phyloP scores from a whole-genome alignment of 2,329 filamentous ascomycete species.

The Gaeumannomyces tritici region DNA sequence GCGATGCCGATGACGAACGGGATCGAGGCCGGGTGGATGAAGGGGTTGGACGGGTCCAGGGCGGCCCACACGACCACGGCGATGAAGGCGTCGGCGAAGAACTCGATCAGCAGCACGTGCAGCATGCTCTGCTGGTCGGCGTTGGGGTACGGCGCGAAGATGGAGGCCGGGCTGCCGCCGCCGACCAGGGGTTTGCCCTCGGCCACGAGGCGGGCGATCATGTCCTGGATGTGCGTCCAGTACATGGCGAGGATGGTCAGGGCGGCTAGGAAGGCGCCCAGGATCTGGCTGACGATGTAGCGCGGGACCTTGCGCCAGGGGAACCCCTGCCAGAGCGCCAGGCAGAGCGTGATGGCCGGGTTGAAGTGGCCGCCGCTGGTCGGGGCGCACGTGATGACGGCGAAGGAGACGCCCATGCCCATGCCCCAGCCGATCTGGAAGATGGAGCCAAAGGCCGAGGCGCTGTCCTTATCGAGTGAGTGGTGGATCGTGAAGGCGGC shows the following conservation, averaged over 20 bases:
- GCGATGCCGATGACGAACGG: conserved; percentile 47
- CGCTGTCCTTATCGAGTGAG: conserved; percentile 20
- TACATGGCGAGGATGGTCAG: conserved; percentile 47
- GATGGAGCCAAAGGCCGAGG: conserved; percentile 30
- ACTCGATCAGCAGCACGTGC: conserved; percentile 48
- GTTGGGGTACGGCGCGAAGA: conserved; percentile 44
- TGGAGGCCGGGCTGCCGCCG: conserved; percentile 38
- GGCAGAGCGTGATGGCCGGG: conserved; percentile 35
- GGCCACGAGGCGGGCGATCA: conserved; percentile 18
- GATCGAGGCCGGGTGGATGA: conserved; percentile 34
- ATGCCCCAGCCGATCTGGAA: conserved; percentile 48
- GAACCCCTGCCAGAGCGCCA: conserved; percentile 45
- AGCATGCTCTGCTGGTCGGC: conserved; percentile 40
- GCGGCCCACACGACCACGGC: conserved; percentile 47
- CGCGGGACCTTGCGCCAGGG: conserved; percentile 47
- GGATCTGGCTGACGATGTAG: conserved; percentile 47
- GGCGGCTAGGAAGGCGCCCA: conserved; percentile 45
- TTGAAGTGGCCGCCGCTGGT: conserved; percentile 45
- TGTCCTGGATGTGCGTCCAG: conserved; percentile 31
- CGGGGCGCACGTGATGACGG: conserved; percentile 45
- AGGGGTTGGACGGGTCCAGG: conserved; percentile 49
- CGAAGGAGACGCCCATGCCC: conserved; percentile 47
- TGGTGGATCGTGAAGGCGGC: conserved; percentile 39
- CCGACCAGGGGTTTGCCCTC: conserved; percentile 21
- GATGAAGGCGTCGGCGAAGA: conserved; percentile 48